Evolutionary conservation across 2,329 filamentous ascomycete genomes (phyloP).

Genomic region (Diaporthe destruens): DNA sequence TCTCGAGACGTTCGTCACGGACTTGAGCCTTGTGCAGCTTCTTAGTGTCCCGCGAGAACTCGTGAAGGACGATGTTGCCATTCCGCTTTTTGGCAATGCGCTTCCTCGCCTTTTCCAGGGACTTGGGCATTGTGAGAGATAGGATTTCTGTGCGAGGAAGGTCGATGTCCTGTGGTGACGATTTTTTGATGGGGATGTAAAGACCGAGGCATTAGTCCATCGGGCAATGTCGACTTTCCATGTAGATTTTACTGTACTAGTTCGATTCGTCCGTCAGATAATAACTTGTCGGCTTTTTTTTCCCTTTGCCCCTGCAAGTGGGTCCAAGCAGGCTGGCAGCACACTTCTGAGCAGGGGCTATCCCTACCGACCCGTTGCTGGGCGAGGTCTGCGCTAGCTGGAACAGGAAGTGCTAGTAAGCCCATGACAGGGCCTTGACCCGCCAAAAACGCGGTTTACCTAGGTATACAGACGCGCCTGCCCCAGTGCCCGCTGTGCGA

Average conservation of each 20-base stretch:
- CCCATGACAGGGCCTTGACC: neutral
- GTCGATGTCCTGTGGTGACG: no score
- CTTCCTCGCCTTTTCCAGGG: slow-evolving; percentile 87
- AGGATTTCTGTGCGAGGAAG: neutral
- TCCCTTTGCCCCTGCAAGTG: neutral
- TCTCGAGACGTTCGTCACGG: slow-evolving; percentile 85
- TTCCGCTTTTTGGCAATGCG: slow-evolving; percentile 89
- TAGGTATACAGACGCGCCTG: slow-evolving; percentile 6
- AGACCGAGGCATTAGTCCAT: neutral
- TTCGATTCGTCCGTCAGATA: neutral
- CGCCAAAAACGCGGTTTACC: slow-evolving; percentile 19
- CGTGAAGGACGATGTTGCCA: slow-evolving; percentile 81
- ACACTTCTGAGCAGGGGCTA: neutral
- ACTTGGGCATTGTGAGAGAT: slow-evolving; percentile 74
- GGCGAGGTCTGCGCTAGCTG: neutral
- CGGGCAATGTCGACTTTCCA: neutral
- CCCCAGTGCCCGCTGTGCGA: slow-evolving; percentile 5
- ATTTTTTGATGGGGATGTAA: no score
- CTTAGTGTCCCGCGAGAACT: slow-evolving; percentile 88
- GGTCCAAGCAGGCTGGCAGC: neutral
- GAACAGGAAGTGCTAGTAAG: slow-evolving; percentile 2
- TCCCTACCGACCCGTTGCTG: slow-evolving; percentile 17
- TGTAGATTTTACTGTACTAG: neutral
- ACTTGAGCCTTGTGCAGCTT: slow-evolving; percentile 82
- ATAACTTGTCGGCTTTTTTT: neutral